Conservation (phyloP, 2,329 filamentous ascomycete species). For the Aspergillus jensenii region DNA sequence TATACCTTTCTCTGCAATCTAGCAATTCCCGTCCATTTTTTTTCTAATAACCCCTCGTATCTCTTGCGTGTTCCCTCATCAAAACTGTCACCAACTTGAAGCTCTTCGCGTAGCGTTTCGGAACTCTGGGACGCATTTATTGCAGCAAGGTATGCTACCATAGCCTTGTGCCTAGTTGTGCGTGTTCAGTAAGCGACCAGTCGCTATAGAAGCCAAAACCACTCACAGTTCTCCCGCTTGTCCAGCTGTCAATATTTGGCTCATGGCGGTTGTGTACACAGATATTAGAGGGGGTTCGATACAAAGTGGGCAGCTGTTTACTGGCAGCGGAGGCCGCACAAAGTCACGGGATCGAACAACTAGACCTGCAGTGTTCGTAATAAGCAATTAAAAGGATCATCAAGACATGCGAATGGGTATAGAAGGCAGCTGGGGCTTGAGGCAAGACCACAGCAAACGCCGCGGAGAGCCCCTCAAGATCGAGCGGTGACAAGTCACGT, state of each 20-base stretch:
- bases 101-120: constrained; percentile 71
- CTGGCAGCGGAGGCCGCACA: neutral
- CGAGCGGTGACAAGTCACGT: neutral
- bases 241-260: constrained; percentile 70
- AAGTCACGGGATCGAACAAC: neutral
- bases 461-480: constrained; percentile 5
- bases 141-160: constrained; percentile 82
- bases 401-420: neutral
- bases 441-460: neutral
- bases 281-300: neutral
- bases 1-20: constrained; percentile 89
- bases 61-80: constrained; percentile 84
- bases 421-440: neutral
- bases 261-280: constrained; percentile 53
- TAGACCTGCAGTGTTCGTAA: neutral
- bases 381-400: neutral
- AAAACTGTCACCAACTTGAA: constrained; percentile 60
- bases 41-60: constrained; percentile 90
- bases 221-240: constrained; percentile 88
- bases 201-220: neutral
- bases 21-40: constrained; percentile 98
- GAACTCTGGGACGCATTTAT: constrained; percentile 70
- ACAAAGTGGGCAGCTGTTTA: neutral
- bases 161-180: constrained; percentile 76
- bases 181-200: neutral